Conservation (phyloP, 805 yeast genomes). For the Komagataella populi region DNA sequence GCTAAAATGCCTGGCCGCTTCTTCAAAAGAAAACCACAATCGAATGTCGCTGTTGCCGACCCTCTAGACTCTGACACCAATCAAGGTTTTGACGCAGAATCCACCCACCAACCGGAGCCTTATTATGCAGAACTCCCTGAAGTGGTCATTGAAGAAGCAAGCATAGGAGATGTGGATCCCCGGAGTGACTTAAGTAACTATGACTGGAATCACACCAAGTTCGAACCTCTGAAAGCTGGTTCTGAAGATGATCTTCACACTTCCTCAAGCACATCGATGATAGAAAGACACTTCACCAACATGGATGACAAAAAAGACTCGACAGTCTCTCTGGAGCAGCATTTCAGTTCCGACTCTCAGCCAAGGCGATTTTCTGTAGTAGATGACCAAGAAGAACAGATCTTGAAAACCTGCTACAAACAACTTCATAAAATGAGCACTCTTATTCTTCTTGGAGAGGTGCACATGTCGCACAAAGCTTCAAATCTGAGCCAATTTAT, state of each 20-base stretch:
- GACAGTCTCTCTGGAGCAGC: not conserved
- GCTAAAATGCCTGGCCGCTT: not conserved
- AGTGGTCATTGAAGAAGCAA: not conserved
- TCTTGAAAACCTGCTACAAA: not conserved
- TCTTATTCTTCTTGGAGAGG: slow-evolving; percentile 6
- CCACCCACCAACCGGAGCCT: not conserved
- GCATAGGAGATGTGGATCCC: not conserved
- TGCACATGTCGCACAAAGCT: slow-evolving; percentile 1
- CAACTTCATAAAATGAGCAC: slow-evolving; percentile 6
- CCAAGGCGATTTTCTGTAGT: not conserved
- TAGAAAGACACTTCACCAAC: not conserved
- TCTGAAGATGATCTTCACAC: not conserved
- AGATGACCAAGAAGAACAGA: not conserved
- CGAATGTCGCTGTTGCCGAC: not conserved
- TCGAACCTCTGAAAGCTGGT: not conserved
- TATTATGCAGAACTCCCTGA: not conserved
- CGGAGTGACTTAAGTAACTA: not conserved
- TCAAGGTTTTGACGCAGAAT: not conserved
- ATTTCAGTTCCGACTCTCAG: not conserved
- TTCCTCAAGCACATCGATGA: not conserved
- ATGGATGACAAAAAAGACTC: not conserved
- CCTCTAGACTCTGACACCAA: not conserved
- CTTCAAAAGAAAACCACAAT: not conserved
- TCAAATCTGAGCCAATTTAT: not conserved
- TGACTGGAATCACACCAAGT: not conserved